Conservation (phyloP, 768 basidiomycete genomes). For the Daedaleopsis sinensis region DNA sequence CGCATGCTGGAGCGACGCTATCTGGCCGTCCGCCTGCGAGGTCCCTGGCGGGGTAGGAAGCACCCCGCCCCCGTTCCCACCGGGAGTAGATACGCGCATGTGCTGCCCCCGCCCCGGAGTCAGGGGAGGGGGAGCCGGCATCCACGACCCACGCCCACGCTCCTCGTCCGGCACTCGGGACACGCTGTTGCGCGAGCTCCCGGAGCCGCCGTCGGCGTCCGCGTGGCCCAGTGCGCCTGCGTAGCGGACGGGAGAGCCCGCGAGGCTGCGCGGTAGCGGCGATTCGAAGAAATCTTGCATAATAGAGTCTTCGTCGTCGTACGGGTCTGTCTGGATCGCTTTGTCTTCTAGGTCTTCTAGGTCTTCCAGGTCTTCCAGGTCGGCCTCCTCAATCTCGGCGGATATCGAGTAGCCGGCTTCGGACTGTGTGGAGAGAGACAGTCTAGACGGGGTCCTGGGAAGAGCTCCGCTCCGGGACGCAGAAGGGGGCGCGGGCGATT, state of each 20-base stretch:
- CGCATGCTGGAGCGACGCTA: neutral
- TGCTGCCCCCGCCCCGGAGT: constrained; percentile 8
- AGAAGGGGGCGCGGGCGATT: constrained; percentile 7
- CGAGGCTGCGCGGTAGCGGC: neutral
- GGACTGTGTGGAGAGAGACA: neutral
- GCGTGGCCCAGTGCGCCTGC: neutral
- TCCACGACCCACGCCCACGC: constrained; percentile 5
- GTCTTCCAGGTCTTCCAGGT: constrained; percentile 14
- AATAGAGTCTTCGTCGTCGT: constrained; percentile 11
- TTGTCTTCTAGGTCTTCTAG: constrained; percentile 14
- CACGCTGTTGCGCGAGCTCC: neutral
- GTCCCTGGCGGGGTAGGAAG: constrained; percentile 24
- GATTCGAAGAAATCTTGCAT: constrained; percentile 11
- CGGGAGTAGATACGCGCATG: constrained; percentile 7
- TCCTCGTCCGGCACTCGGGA: neutral
- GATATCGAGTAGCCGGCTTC: constrained; percentile 13
- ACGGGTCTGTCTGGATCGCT: constrained; percentile 12
- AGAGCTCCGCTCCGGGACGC: constrained; percentile 9
- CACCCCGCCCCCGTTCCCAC: constrained; percentile 17
- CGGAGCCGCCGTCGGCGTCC: constrained; percentile 2
- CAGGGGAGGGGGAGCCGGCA: constrained; percentile 7
- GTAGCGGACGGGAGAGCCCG: constrained; percentile 3
- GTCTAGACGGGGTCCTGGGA: constrained; percentile 2
- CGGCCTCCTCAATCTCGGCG: constrained; percentile 9
- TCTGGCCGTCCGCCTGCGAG: constrained; percentile 12